These are phyloP conservation scores for Chlamydomonas incerta DNA, from an alignment of 139 green algal species.

Conservation along the genomic window DNA sequence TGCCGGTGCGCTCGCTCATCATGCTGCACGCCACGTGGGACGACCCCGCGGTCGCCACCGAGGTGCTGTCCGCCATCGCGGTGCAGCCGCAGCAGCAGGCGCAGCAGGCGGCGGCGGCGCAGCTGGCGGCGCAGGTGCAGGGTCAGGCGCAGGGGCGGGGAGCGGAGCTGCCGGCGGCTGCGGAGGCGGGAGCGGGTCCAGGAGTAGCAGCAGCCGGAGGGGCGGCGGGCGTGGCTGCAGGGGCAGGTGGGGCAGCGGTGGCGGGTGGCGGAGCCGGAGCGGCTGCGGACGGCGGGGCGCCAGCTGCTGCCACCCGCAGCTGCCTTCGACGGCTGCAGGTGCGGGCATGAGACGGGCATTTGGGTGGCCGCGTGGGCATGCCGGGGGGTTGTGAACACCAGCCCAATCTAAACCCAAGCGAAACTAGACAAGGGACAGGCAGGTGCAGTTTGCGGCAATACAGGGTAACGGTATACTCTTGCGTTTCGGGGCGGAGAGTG, in stretches of 20 bases:
- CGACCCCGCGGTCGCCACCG: conserved; percentile 1
- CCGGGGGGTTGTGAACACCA: no score
- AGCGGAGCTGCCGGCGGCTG: not conserved
- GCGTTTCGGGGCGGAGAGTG: no score
- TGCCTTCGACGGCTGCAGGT: not conserved
- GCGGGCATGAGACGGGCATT: not conserved
- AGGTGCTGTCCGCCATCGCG: not conserved
- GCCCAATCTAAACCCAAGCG: no score
- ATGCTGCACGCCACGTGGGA: conserved; percentile 27
- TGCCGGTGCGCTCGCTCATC: conserved; percentile 31
- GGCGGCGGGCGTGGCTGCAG: not conserved
- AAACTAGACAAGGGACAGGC: no score
- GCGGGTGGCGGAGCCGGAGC: not conserved
- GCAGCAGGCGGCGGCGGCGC: not conserved
- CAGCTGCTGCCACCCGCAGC: not conserved
- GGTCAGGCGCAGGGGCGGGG: not conserved
- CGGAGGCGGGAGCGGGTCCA: not conserved
- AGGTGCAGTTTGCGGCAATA: no score
- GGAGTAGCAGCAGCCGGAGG: not conserved
- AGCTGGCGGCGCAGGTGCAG: not conserved
- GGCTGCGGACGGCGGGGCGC: no score
- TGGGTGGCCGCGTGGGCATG: not conserved
- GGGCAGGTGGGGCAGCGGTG: not conserved
- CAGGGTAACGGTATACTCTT: no score
- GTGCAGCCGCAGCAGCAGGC: not conserved